A percentile compares a stretch with the other conserved stretches of the same genome.
These are phyloP conservation scores for Neurospora discreta DNA, from an alignment of 495 filamentous ascomycete genomes.

Conservation along the genomic window DNA sequence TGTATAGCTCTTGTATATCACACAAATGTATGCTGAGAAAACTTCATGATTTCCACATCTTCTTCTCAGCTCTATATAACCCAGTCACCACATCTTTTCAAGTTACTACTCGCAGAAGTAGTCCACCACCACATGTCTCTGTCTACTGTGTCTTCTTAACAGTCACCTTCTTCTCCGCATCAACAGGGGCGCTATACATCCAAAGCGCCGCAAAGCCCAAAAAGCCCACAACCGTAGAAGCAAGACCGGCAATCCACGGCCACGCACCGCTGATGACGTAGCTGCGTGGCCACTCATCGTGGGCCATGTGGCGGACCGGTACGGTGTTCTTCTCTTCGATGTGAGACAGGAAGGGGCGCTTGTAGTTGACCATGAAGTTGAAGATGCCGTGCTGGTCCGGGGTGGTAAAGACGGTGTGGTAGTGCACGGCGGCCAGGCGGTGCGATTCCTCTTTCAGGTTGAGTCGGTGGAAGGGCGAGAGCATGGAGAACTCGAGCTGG, in stretches of 20 bases:
- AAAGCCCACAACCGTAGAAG: conserved; percentile 73
- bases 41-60: background rate
- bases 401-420: conserved; percentile 61
- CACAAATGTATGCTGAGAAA: background rate
- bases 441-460: conserved; percentile 33
- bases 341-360: conserved; percentile 79
- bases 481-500: conserved; percentile 97
- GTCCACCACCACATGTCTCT: background rate
- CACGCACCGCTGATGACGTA: conserved; percentile 84
- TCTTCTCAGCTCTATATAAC: background rate
- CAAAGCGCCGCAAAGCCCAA: conserved; percentile 75
- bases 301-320: conserved; percentile 88
- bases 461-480: conserved; percentile 95
- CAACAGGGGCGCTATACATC: conserved; percentile 68
- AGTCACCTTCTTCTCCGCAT: conserved; percentile 27
- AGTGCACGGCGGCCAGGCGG: conserved; percentile 38
- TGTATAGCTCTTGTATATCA: background rate
- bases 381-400: conserved; percentile 98
- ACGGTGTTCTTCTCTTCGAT: conserved; percentile 93
- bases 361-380: conserved; percentile 92
- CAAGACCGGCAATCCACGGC: conserved; percentile 91
- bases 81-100: background rate
- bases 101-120: background rate
- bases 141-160: conserved; percentile 63
- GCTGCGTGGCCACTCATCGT: conserved; percentile 89